phyloP scores from a whole-genome alignment of 306 rosid species.

The Luffa aegyptiaca region DNA sequence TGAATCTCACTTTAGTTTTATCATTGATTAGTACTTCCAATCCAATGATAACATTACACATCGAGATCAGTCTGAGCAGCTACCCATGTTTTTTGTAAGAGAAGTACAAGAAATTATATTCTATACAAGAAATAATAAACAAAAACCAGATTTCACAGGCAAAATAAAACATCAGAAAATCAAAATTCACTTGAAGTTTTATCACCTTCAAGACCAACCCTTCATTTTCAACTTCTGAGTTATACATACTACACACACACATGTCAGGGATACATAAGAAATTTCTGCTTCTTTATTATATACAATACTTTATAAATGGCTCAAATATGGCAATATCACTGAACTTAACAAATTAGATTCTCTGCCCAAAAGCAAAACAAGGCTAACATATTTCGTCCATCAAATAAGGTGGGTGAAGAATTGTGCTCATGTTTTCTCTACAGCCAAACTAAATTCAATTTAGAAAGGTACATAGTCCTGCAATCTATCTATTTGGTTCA shows the following conservation, averaged over 20 bases:
- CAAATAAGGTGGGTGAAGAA: neutral
- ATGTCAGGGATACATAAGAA: neutral
- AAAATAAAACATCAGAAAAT: neutral
- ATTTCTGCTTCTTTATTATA: neutral
- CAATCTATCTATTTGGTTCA: neutral
- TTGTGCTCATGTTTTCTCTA: neutral
- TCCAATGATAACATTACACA: neutral
- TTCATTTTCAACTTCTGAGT: neutral
- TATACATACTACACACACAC: neutral
- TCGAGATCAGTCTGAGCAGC: neutral
- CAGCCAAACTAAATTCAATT: neutral
- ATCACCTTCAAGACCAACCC: neutral
- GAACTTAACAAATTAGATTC: neutral
- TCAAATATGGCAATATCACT: neutral
- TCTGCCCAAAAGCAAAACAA: neutral
- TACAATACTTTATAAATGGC: neutral
- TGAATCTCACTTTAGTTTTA: neutral
- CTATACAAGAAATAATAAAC: neutral
- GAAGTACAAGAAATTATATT: neutral
- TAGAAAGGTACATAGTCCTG: neutral
- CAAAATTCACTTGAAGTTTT: neutral
- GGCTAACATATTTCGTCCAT: neutral
- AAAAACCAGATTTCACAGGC: neutral
- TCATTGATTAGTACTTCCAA: neutral
- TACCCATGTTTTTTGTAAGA: neutral